These are phyloP conservation scores for Cystofilobasidium ferigula DNA, from an alignment of 768 basidiomycete genomes.

Conservation along the genomic window DNA sequence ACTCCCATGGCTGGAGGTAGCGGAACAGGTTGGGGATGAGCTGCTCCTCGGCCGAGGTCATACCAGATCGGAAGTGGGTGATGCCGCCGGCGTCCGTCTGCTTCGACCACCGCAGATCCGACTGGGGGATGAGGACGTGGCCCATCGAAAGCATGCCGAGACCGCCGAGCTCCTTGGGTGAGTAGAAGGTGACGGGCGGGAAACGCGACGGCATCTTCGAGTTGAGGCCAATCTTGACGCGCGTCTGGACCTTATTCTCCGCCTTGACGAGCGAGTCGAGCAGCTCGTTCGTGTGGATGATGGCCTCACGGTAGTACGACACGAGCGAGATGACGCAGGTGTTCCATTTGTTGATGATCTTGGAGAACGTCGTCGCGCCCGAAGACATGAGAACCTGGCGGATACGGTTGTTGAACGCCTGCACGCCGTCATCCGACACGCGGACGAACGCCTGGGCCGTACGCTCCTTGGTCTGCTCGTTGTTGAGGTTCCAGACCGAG, in stretches of 20 bases:
- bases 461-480: conserved; percentile 93
- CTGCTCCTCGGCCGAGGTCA: conserved; percentile 63
- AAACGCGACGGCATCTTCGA: conserved; percentile 99
- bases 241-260: conserved; percentile 98
- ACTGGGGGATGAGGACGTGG: conserved; percentile 95
- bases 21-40: conserved; percentile 95
- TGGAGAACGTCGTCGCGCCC: conserved; percentile 95
- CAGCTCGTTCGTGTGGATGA: conserved; percentile 92
- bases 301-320: conserved; percentile 97
- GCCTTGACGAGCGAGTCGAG: conserved; percentile 94
- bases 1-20: conserved; percentile 93
- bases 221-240: conserved; percentile 98
- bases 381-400: conserved; percentile 91
- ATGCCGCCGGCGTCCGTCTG: conserved; percentile 96
- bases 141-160: conserved; percentile 99
- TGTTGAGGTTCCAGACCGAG: conserved; percentile 58
- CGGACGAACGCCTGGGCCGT: conserved; percentile 97
- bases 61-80: conserved; percentile 97
- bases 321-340: conserved; percentile 88
- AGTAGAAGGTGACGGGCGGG: conserved; percentile 72
- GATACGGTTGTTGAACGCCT: conserved; percentile 95
- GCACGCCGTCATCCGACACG: conserved; percentile 89
- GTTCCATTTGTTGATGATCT: conserved; percentile 83
- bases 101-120: conserved; percentile 93
- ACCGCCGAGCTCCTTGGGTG: conserved; percentile 95